Conservation (phyloP, 371 early-diverging fungal species). For the Coemansia sp. region DNA sequence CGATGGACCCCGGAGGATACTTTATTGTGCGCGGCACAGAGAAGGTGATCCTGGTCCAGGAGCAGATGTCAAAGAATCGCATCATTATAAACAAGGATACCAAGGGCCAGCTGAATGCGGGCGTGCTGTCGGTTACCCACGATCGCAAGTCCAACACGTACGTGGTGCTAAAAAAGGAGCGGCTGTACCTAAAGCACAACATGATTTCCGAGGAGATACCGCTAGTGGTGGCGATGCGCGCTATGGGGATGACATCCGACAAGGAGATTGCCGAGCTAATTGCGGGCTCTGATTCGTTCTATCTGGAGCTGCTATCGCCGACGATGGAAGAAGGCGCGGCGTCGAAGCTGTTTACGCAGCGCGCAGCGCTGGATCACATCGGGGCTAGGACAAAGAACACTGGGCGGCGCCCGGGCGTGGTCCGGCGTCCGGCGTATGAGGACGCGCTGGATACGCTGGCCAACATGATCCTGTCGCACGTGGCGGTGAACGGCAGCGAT, state of each 20-base stretch:
- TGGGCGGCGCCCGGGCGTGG: conserved; percentile 46
- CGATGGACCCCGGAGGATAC: conserved; percentile 99
- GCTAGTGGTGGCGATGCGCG: conserved; percentile 83
- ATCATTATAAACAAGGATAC: conserved; percentile 96
- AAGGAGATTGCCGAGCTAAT: conserved; percentile 92
- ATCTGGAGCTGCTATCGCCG: conserved; percentile 78
- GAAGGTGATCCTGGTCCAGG: conserved; percentile 99
- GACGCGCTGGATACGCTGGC: conserved; percentile 92
- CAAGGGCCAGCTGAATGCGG: conserved; percentile 80
- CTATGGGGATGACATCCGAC: conserved; percentile 95
- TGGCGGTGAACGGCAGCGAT: conserved; percentile 88
- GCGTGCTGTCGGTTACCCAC: conserved; percentile 86
- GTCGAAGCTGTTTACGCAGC: conserved; percentile 59
- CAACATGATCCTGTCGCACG: conserved; percentile 93
- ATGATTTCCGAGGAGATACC: conserved; percentile 94
- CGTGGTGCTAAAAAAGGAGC: conserved; percentile 66
- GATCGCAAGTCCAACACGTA: conserved; percentile 98
- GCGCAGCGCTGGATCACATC: conserved; percentile 92
- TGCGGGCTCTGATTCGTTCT: conserved; percentile 36
- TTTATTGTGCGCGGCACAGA: conserved; percentile 99
- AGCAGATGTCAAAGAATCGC: conserved; percentile 99
- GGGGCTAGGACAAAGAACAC: conserved; percentile 55
- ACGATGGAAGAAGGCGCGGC: conserved; percentile 87
- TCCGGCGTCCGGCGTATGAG: conserved; percentile 69
- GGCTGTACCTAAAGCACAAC: conserved; percentile 95